Evolutionary conservation across 768 basidiomycete genomes (phyloP).

Genomic region (Gloeostereum incarnatum): DNA sequence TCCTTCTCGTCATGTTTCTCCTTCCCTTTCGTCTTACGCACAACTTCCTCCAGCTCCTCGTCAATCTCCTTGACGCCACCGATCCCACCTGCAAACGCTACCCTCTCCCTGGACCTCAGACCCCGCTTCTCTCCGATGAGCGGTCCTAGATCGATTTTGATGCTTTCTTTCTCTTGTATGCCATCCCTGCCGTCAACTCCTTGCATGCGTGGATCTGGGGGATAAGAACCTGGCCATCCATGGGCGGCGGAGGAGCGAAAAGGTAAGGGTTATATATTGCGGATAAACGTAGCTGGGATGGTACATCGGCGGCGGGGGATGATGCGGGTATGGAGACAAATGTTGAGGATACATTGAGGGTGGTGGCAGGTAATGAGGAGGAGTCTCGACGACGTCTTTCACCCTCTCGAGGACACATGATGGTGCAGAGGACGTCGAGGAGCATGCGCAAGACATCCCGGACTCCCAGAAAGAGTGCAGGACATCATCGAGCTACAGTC

Average conservation of each 20-base stretch:
- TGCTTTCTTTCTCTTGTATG: not conserved
- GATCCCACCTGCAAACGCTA: conserved; percentile 51
- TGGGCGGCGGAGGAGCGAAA: not conserved
- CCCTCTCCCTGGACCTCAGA: conserved; percentile 50
- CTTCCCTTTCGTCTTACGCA: no score
- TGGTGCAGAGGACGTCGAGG: conserved; percentile 26
- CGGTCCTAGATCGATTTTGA: conserved; percentile 46
- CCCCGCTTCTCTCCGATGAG: conserved; percentile 52
- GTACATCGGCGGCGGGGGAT: not conserved
- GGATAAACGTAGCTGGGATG: not conserved
- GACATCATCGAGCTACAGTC: conserved; percentile 59
- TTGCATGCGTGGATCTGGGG: not conserved
- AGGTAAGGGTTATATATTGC: not conserved
- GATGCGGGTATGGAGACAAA: not conserved
- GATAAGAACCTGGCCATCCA: not conserved
- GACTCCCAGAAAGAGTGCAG: conserved; percentile 61
- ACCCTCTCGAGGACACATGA: conserved; percentile 5
- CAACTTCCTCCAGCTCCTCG: no score
- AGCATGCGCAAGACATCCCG: conserved; percentile 71
- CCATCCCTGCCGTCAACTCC: not conserved
- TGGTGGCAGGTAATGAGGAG: not conserved
- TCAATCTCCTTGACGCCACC: conserved; percentile 56
- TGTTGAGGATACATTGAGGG: not conserved
- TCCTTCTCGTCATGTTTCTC: no score
- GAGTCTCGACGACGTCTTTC: not conserved